A percentile compares a stretch with the other conserved stretches of the same genome.
Conservation (phyloP, 257 asterid species). For the Fraxinus anomala region DNA sequence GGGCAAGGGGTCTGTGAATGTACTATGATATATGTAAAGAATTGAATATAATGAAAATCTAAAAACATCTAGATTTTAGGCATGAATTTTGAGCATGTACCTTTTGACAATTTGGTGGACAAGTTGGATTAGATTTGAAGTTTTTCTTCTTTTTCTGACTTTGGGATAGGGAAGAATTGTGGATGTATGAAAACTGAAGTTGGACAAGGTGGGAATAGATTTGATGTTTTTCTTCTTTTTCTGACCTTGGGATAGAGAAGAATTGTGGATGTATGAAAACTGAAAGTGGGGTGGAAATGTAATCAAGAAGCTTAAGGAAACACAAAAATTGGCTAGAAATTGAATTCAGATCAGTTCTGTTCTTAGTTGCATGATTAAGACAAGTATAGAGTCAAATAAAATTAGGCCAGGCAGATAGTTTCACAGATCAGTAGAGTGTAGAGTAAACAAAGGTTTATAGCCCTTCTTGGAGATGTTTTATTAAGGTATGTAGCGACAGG, state of each 20-base stretch:
- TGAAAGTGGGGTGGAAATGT: neutral
- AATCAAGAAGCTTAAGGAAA: neutral
- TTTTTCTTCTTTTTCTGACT: neutral
- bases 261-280: neutral
- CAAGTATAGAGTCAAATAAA: neutral
- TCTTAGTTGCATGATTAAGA: neutral
- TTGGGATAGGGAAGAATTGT: neutral
- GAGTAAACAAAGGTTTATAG: neutral
- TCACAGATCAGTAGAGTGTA: neutral
- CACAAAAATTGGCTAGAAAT: neutral
- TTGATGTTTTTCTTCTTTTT: neutral
- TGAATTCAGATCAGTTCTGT: neutral
- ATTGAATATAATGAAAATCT: neutral
- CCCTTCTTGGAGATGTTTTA: neutral
- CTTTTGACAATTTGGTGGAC: neutral
- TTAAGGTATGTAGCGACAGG: neutral
- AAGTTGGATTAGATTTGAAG: neutral
- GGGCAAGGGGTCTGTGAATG: neutral
- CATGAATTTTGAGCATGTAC: neutral
- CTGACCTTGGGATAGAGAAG: neutral
- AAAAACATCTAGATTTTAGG: neutral
- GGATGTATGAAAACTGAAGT: neutral
- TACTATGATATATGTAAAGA: neutral
- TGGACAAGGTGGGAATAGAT: neutral
- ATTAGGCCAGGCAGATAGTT: neutral